phyloP scores from a whole-genome alignment of 2,329 filamentous ascomycete genomes.

The Ophioceras dolichostomum region DNA sequence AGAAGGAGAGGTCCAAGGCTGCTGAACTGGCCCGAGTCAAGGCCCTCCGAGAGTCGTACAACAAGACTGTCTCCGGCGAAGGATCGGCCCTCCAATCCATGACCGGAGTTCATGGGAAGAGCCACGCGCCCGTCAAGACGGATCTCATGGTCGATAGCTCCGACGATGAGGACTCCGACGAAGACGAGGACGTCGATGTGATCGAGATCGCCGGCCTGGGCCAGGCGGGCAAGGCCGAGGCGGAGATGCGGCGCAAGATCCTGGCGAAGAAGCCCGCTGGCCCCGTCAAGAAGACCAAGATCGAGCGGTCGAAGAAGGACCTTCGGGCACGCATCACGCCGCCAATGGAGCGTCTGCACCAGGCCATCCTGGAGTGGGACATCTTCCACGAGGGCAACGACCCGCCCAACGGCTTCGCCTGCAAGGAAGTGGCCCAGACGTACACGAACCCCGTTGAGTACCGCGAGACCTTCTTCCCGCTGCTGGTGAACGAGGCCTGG shows the following conservation, averaged over 20 bases:
- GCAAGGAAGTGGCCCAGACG: constrained; percentile 62
- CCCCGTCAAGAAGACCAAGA: constrained; percentile 74
- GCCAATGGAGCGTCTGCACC: constrained; percentile 74
- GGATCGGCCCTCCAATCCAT: constrained; percentile 67
- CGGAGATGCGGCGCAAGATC: constrained; percentile 30
- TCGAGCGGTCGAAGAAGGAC: constrained; percentile 75
- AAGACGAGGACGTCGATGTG: constrained; percentile 48
- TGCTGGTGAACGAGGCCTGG: constrained; percentile 91
- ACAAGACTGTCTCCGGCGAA: constrained; percentile 50
- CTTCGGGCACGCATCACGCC: constrained; percentile 88
- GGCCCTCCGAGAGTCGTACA: constrained; percentile 32
- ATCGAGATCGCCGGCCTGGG: constrained; percentile 34
- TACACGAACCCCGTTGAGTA: constrained; percentile 72
- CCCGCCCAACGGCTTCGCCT: constrained; percentile 64
- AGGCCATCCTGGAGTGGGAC: constrained; percentile 83
- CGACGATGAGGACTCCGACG: constrained; percentile 60
- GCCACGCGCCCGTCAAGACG: constrained; percentile 60
- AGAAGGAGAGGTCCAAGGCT: constrained; percentile 59
- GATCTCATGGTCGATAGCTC: constrained; percentile 86
- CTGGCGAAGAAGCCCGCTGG: constrained; percentile 42
- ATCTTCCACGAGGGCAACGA: constrained; percentile 85
- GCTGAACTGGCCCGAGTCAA: constrained; percentile 60
- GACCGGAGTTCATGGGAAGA: constrained; percentile 60
- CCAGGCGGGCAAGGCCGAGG: constrained; percentile 35
- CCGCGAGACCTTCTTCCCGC: constrained; percentile 77